phyloP scores from a whole-genome alignment of 108 stramenopile species.

The Nitzschia sp. region DNA sequence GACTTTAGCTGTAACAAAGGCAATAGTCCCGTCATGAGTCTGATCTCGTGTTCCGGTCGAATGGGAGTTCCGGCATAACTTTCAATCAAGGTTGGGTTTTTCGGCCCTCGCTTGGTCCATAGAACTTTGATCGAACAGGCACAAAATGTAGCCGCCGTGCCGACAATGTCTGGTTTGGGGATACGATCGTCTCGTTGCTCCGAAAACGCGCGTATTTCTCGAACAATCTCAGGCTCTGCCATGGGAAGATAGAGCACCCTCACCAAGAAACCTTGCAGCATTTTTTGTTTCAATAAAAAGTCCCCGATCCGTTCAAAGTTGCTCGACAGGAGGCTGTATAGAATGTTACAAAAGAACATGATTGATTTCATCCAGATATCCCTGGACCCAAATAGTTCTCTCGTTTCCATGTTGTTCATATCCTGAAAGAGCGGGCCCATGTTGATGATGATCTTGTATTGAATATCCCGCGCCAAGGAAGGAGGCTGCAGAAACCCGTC shows the following conservation, averaged over 20 bases:
- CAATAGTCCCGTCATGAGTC: conserved; percentile 10
- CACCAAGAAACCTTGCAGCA: conserved; percentile 21
- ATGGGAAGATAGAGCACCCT: conserved; percentile 18
- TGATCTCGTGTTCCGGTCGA: conserved; percentile 14
- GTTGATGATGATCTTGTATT: conserved; percentile 36
- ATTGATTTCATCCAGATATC: conserved; percentile 36
- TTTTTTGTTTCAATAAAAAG: conserved; percentile 24
- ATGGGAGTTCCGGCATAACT: conserved; percentile 27
- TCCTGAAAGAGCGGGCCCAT: conserved; percentile 35
- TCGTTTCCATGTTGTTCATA: conserved; percentile 23
- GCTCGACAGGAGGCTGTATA: conserved; percentile 21
- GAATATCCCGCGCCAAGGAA: conserved; percentile 13
- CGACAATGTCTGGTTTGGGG: conserved; percentile 19
- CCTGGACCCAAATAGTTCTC: conserved; percentile 20
- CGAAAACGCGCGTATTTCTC: conserved; percentile 1
- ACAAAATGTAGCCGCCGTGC: conserved; percentile 17
- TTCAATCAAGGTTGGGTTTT: conserved; percentile 6
- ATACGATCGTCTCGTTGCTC: conserved; percentile 18
- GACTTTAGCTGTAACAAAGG: not conserved
- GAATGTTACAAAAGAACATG: conserved; percentile 22
- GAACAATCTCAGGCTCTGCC: conserved; percentile 8
- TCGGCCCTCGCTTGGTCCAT: conserved; percentile 3
- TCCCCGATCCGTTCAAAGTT: conserved; percentile 11
- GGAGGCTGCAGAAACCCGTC: conserved; percentile 29
- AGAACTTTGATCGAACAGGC: conserved; percentile 26